Evolutionary conservation across 176 grass and related monocot species (phyloP), one percentile per base, ranked within the genome.

Genomic region (Pontederia crassipes): DNA sequence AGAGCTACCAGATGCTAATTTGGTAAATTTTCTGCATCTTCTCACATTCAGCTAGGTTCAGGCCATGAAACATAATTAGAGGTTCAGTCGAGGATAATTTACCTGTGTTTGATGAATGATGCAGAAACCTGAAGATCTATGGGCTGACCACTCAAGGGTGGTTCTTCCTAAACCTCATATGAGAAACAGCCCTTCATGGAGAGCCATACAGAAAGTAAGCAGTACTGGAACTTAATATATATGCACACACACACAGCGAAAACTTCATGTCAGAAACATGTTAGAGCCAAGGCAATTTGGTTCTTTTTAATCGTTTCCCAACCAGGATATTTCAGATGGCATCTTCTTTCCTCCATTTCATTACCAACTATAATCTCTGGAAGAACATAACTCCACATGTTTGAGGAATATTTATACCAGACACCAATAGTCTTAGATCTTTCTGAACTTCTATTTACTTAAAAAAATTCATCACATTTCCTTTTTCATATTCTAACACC

Each of bases 1-100:
- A 55, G 92, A 97, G 80, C 92, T 97, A 74, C 92, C 84, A 20
- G 92, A 97, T 97, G 87, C 83, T 72, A 91, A 97, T 80, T 75
- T 80, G 81, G 92, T 97, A 76, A 68, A 69, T 65, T 24, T 52
- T 28, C 58, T 48, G 26, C 45, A 62, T 62, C 61, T 67, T 61
- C 48, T 76, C n/a, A 67, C 67, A 56, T 18, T 49, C 50, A n/a
- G 20, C 20, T 24, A 73, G 62, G 17, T 78, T 55, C 61, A 9
- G 52, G 15, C 54, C 2, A 12, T 13, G 45, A 69, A 12, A 61
- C 78, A 7, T 40, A 4, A 4, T 40, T 40, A 40, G 6, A 40
- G 32, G 32, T 40, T 40, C 32, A 40, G 32, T 40, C 32, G 32
- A 40, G 32, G 6, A 40, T 40, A 40, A 7, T 40, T 40, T 7